Evolutionary conservation across 202 grass and related monocot species (phyloP).

Genomic region (Zizania palustris): DNA sequence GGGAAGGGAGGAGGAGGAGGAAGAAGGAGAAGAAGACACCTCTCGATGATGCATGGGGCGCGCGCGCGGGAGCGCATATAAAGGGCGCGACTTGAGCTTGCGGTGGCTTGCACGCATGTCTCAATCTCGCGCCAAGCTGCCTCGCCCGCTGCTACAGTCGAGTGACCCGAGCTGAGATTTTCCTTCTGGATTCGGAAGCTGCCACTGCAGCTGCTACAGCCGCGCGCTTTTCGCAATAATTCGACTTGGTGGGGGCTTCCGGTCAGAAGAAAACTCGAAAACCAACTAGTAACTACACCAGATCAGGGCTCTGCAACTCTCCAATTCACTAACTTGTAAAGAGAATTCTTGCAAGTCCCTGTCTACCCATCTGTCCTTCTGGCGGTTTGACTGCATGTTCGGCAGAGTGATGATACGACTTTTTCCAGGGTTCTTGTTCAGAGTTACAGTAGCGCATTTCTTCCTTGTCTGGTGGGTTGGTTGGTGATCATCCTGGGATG

Average conservation of each 20-base stretch:
- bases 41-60: slow-evolving; percentile 39
- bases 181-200: not conserved
- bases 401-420: not conserved
- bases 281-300: not conserved
- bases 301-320: not conserved
- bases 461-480: slow-evolving; percentile 3
- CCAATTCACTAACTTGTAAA: not conserved
- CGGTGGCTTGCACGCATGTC: slow-evolving; percentile 45
- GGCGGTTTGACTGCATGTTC: not conserved
- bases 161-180: not conserved
- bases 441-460: not conserved
- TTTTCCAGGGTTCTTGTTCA: not conserved
- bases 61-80: slow-evolving; percentile 33
- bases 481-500: not conserved
- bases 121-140: not conserved
- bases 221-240: slow-evolving; percentile 34
- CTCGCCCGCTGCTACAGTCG: not conserved
- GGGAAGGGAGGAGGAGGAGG: not conserved
- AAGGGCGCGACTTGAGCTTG: slow-evolving; percentile 26
- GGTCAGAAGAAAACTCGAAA: not conserved
- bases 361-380: not conserved
- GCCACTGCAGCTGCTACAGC: not conserved
- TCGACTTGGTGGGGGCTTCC: slow-evolving; percentile 17
- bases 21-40: not conserved
- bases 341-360: not conserved